Evolutionary conservation across 2,329 filamentous ascomycete species (phyloP).

Genomic region (Monosporascus sp.): DNA sequence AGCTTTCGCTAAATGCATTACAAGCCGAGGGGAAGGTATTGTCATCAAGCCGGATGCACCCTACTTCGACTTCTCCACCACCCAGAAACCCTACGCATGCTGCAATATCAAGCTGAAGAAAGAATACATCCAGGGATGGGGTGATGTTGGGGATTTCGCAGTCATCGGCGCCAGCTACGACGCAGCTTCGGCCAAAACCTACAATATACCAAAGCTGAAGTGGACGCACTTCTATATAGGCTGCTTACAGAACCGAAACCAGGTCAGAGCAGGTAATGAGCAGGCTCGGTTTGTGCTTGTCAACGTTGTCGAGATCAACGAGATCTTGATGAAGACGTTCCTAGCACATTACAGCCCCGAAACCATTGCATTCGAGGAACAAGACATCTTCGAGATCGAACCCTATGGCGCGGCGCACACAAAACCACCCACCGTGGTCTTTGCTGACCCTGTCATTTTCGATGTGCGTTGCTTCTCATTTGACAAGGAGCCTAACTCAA

Average conservation of each 20-base stretch:
- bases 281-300: constrained; percentile 63
- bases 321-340: constrained; percentile 47
- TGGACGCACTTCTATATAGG: constrained; percentile 82
- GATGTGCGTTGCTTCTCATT: constrained; percentile 79
- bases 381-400: constrained; percentile 39
- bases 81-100: constrained; percentile 33
- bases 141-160: constrained; percentile 79
- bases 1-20: constrained; percentile 64
- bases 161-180: constrained; percentile 73
- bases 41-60: constrained; percentile 76
- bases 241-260: constrained; percentile 65
- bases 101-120: constrained; percentile 82
- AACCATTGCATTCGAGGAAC: constrained; percentile 33
- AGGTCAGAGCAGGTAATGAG: constrained; percentile 44
- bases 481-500: constrained; percentile 63
- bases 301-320: constrained; percentile 55
- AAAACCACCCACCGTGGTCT: constrained; percentile 47
- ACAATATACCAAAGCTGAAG: constrained; percentile 48
- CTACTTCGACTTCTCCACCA: constrained; percentile 58
- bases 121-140: constrained; percentile 73
- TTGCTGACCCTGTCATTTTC: constrained; percentile 68
- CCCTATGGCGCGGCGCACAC: constrained; percentile 40
- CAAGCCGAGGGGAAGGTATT: constrained; percentile 67
- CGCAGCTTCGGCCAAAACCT: constrained; percentile 53
- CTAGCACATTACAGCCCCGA: constrained; percentile 40